Percentiles rank a stretch among this genome's conserved stretches.
These are phyloP conservation scores for Camellia japonica DNA, from an alignment of 148 eudicot species.

Conservation along the genomic window DNA sequence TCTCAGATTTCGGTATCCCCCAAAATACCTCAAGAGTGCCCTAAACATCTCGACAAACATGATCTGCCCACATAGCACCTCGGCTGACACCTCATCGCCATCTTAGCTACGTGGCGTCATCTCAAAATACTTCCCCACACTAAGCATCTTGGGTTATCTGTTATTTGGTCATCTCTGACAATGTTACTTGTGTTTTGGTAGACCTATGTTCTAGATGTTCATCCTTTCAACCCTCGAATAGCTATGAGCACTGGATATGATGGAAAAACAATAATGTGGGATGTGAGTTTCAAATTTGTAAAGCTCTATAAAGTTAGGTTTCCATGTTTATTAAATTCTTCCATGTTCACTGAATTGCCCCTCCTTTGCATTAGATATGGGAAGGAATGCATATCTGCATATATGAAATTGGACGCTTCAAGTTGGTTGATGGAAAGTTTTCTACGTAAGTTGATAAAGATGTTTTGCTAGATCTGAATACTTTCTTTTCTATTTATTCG, in stretches of 20 bases:
- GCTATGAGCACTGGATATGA: constrained; percentile 99
- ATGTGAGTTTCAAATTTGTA: constrained; percentile 55
- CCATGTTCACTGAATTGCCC: constrained; percentile 1
- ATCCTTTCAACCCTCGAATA: constrained; percentile 93
- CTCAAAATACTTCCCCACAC: too few species aligned
- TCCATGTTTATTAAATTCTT: background rate
- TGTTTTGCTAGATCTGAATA: constrained; percentile 6
- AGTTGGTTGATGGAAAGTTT: constrained; percentile 95
- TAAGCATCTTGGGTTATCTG: background rate
- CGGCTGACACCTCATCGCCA: too few species aligned
- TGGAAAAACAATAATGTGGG: constrained; percentile 97
- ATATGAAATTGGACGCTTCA: constrained; percentile 79
- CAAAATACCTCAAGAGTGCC: too few species aligned
- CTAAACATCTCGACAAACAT: too few species aligned
- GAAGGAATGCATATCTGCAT: constrained; percentile 89
- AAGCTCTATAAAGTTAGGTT: background rate
- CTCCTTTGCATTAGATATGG: constrained; percentile 70
- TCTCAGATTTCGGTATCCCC: too few species aligned
- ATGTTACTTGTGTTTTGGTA: constrained; percentile 25
- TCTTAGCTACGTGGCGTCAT: too few species aligned
- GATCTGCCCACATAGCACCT: too few species aligned
- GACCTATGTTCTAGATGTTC: constrained; percentile 98
- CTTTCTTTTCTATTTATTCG: background rate
- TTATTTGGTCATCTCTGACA: constrained; percentile 11
- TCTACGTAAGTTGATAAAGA: constrained; percentile 73